phyloP scores from a whole-genome alignment of 2,329 filamentous ascomycete species.

The Clarireedia paspali region DNA sequence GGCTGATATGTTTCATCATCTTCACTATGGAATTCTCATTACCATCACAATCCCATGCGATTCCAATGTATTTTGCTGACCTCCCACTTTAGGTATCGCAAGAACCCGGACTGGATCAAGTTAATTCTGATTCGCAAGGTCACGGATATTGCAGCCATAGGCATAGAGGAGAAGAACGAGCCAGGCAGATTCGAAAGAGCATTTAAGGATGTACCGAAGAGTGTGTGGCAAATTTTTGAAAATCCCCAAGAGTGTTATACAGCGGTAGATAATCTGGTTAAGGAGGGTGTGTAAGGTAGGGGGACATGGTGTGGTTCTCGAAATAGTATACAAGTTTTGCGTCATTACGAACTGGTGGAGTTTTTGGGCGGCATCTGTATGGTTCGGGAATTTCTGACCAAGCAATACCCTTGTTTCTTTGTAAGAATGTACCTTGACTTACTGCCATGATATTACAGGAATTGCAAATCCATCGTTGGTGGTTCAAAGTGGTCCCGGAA shows the following conservation, averaged over 20 bases:
- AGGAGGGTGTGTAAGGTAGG: background rate
- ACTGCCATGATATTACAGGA: too few species aligned
- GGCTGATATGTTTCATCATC: background rate
- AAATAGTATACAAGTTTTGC: background rate
- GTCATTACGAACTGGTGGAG: background rate
- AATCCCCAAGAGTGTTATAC: constrained; percentile 58
- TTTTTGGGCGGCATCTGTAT: background rate
- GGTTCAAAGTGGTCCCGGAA: background rate
- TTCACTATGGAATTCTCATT: background rate
- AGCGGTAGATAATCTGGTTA: constrained; percentile 29
- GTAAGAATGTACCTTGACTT: too few species aligned
- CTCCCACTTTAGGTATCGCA: constrained; percentile 41
- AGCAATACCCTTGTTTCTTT: background rate
- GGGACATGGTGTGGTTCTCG: background rate
- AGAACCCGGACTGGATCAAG: constrained; percentile 67
- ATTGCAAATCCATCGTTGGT: background rate
- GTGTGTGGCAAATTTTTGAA: constrained; percentile 76
- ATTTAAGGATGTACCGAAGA: constrained; percentile 64
- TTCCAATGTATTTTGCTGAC: too few species aligned
- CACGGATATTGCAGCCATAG: constrained; percentile 59
- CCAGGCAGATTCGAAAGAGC: constrained; percentile 72
- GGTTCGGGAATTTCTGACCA: background rate
- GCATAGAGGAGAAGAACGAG: constrained; percentile 68
- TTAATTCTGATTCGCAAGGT: constrained; percentile 84
- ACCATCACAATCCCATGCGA: background rate